phyloP scores from a whole-genome alignment of 495 filamentous ascomycete genomes.

The Trichoderma gamsii region DNA sequence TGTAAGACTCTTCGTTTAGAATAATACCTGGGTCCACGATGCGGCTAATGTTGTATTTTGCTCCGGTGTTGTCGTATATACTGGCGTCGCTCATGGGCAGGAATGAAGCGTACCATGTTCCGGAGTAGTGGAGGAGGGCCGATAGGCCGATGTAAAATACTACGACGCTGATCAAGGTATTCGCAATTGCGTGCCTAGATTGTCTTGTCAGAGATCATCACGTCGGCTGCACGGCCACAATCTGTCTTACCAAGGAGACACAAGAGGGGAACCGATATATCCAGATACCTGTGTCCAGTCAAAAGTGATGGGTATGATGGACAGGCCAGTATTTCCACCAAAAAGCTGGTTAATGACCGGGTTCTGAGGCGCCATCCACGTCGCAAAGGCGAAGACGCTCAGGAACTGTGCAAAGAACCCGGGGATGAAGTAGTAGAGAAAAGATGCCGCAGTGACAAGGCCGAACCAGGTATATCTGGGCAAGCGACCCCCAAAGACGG shows the following conservation, averaged over 20 bases:
- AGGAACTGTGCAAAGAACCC: constrained; percentile 54
- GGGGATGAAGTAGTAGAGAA: constrained; percentile 56
- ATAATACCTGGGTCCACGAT: constrained; percentile 47
- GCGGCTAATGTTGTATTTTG: constrained; percentile 47
- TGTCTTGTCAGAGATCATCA: not conserved
- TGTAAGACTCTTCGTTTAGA: constrained; percentile 49
- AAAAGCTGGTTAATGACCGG: constrained; percentile 65
- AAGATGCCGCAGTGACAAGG: constrained; percentile 42
- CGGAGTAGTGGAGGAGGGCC: constrained; percentile 54
- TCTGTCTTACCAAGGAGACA: constrained; percentile 48
- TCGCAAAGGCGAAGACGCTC: constrained; percentile 55
- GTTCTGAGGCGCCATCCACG: constrained; percentile 56
- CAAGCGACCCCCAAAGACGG: constrained; percentile 49
- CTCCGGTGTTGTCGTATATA: constrained; percentile 59
- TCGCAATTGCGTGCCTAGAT: constrained; percentile 49
- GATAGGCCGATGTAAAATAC: constrained; percentile 45
- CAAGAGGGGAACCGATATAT: constrained; percentile 51
- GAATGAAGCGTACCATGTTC: constrained; percentile 57
- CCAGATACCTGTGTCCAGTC: constrained; percentile 61
- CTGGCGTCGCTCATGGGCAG: constrained; percentile 54
- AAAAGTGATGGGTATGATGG: constrained; percentile 55
- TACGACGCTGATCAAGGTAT: constrained; percentile 57
- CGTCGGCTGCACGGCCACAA: no score
- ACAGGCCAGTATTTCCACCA: constrained; percentile 57
- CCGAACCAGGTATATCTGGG: constrained; percentile 56